A percentile compares a stretch with the other conserved stretches of the same genome.
Evolutionary conservation across 495 filamentous ascomycete species (phyloP).

Genomic region (Penicillium roqueforti): DNA sequence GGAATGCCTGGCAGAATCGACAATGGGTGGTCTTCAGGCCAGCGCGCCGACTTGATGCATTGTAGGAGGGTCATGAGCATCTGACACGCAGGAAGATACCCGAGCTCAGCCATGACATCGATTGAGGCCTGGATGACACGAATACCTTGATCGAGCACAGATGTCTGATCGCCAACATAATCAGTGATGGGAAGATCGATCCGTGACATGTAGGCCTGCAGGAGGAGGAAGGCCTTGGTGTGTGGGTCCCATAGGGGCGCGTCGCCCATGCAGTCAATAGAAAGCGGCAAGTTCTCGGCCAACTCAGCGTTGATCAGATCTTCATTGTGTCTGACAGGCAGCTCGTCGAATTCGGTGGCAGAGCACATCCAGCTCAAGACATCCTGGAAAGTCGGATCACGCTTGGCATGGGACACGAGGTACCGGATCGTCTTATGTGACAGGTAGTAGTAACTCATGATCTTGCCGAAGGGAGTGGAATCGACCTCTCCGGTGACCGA

Average conservation of each 20-base stretch:
- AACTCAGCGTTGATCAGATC: constrained; percentile 96
- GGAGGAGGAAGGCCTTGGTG: constrained; percentile 89
- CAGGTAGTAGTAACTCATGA: constrained; percentile 99
- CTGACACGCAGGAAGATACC: constrained; percentile 65
- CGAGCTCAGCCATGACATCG: constrained; percentile 90
- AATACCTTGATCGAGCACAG: constrained; percentile 89
- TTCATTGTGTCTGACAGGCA: constrained; percentile 98
- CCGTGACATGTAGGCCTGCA: constrained; percentile 92
- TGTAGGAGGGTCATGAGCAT: constrained; percentile 84
- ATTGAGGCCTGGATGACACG: constrained; percentile 91
- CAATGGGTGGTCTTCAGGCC: constrained; percentile 78
- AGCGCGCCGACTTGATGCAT: constrained; percentile 85
- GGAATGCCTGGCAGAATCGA: constrained; percentile 77
- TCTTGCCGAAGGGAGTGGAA: constrained; percentile 86
- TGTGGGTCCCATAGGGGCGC: constrained; percentile 98
- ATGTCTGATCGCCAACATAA: constrained; percentile 91
- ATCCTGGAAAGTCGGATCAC: constrained; percentile 75
- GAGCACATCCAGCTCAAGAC: constrained; percentile 87
- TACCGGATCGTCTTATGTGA: constrained; percentile 92
- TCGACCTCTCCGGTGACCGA: constrained; percentile 83
- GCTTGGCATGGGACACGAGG: constrained; percentile 70
- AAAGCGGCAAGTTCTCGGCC: constrained; percentile 69
- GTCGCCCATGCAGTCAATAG: constrained; percentile 61
- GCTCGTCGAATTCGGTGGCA: constrained; percentile 94
- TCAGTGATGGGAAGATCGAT: constrained; percentile 92